These are phyloP conservation scores for Melanomma pulvis-pyrius DNA, from an alignment of 495 filamentous ascomycete genomes.

Conservation along the genomic window DNA sequence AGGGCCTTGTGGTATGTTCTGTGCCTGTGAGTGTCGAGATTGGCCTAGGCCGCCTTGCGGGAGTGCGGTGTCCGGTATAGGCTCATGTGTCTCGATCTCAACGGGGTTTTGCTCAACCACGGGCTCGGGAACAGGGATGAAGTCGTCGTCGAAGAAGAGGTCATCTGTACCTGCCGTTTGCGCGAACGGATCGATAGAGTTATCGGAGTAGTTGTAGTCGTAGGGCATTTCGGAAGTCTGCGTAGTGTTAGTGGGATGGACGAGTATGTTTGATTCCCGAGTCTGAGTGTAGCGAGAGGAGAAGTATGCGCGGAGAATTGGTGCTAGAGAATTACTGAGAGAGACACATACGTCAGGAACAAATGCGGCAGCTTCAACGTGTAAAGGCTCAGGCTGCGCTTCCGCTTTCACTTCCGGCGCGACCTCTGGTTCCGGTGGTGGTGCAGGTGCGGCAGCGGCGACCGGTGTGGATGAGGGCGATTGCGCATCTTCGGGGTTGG, in stretches of 20 bases:
- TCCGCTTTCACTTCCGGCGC: constrained; percentile 4
- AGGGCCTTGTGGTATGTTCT: constrained; percentile 24
- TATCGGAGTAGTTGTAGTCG: constrained; percentile 30
- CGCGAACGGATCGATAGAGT: constrained; percentile 54
- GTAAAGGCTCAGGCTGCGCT: neutral
- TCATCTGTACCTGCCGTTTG: constrained; percentile 69
- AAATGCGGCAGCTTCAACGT: neutral
- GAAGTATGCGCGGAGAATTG: neutral
- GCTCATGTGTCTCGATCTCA: constrained; percentile 10
- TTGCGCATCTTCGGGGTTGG: constrained; percentile 2
- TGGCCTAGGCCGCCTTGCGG: constrained; percentile 23
- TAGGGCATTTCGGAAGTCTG: constrained; percentile 1
- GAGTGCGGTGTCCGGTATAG: neutral
- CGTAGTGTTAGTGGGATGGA: neutral
- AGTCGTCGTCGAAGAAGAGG: constrained; percentile 74
- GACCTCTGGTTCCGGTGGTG: neutral
- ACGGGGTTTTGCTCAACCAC: constrained; percentile 37
- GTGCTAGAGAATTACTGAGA: neutral
- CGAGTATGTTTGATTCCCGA: neutral
- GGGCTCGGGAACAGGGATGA: constrained; percentile 60
- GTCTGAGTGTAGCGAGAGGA: neutral
- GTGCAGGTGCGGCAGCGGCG: neutral
- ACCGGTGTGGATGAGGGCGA: neutral
- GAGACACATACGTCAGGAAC: neutral
- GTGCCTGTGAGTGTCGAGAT: constrained; percentile 9